These are phyloP conservation scores for Trypanosoma caninum DNA, from an alignment of 208 protist genomes.

Conservation along the genomic window DNA sequence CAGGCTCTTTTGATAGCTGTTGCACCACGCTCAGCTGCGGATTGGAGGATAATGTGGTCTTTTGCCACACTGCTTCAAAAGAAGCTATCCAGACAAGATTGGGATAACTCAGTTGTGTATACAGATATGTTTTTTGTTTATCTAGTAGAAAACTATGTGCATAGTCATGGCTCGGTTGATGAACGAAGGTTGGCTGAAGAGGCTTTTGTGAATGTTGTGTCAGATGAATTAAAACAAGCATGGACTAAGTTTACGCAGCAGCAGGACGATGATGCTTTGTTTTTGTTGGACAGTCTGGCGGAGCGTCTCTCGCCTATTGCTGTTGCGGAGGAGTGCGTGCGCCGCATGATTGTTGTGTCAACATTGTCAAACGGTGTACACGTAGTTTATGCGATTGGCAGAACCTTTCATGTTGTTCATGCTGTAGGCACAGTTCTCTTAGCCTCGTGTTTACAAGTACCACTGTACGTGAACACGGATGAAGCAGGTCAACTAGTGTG, in stretches of 20 bases:
- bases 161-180: constrained; percentile 6
- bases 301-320: constrained; percentile 33
- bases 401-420: constrained; percentile 43
- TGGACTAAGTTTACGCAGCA: constrained; percentile 16
- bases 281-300: constrained; percentile 56
- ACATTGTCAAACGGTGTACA: constrained; percentile 51
- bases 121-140: constrained; percentile 74
- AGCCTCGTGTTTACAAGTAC: constrained; percentile 64
- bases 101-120: constrained; percentile 42
- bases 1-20: constrained; percentile 35
- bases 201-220: constrained; percentile 32
- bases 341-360: constrained; percentile 46
- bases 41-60: constrained; percentile 67
- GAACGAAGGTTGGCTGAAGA: constrained; percentile 27
- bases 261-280: constrained; percentile 25
- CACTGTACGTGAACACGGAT: constrained; percentile 33
- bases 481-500: constrained; percentile 24
- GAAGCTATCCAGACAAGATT: constrained; percentile 34
- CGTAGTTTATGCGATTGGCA: constrained; percentile 33
- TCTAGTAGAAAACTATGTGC: constrained; percentile 36
- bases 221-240: constrained; percentile 32
- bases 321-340: constrained; percentile 63
- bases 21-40: constrained; percentile 32
- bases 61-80: constrained; percentile 47
- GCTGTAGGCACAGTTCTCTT: constrained; percentile 52